Evolutionary conservation across 2,329 filamentous ascomycete genomes (phyloP).

Genomic region (Rutstroemia sp.): DNA sequence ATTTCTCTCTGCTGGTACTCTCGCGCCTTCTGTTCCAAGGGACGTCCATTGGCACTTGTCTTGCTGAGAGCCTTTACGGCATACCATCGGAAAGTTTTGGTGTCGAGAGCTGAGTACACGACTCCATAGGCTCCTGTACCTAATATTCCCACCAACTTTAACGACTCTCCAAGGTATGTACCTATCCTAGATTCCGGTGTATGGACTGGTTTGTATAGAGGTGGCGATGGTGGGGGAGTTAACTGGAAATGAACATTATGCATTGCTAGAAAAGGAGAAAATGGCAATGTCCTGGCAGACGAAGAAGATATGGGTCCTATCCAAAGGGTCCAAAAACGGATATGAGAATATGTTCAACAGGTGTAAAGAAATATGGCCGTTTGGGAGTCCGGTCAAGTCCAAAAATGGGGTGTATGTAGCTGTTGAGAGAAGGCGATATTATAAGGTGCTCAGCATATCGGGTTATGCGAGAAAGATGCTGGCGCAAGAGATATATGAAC

Average conservation of each 20-base stretch:
- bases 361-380: slow-evolving; percentile 2
- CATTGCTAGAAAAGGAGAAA: slow-evolving; percentile 8
- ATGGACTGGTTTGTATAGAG: slow-evolving; percentile 13
- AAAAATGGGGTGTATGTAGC: too few relatives aligned
- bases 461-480: background rate
- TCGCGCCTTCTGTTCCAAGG: slow-evolving; percentile 75
- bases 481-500: background rate
- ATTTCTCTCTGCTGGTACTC: slow-evolving; percentile 93
- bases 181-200: slow-evolving; percentile 81
- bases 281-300: slow-evolving; percentile 1
- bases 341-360: slow-evolving; percentile 1
- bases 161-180: slow-evolving; percentile 57
- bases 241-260: slow-evolving; percentile 5
- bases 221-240: slow-evolving; percentile 17
- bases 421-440: background rate
- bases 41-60: slow-evolving; percentile 61
- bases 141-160: slow-evolving; percentile 78
- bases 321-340: slow-evolving; percentile 6
- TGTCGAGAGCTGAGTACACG: slow-evolving; percentile 83
- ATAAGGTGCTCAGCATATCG: background rate
- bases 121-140: slow-evolving; percentile 95
- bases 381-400: background rate
- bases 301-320: slow-evolving; percentile 1
- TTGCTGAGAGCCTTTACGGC: slow-evolving; percentile 98
- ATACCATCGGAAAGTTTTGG: slow-evolving; percentile 64